Percentiles rank a stretch among this genome's conserved stretches.
These are phyloP conservation scores for Aspergillus novofumigatus DNA, from an alignment of 2,329 filamentous ascomycete species.

Conservation along the genomic window DNA sequence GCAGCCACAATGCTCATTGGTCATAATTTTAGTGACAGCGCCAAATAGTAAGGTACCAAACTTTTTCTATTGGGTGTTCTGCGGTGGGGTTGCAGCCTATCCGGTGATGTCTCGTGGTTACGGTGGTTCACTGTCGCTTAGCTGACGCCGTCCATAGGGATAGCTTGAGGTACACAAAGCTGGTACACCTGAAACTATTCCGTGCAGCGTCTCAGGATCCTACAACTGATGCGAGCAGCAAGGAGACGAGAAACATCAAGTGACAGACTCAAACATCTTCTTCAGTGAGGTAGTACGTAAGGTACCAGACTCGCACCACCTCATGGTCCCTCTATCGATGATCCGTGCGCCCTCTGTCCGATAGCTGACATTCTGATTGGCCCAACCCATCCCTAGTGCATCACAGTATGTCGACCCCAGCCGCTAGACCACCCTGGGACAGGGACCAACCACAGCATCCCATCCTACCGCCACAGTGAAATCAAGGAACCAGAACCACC, in stretches of 20 bases:
- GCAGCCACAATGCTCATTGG: not conserved
- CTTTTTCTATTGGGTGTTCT: not conserved
- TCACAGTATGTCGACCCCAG: not conserved
- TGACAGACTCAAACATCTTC: not conserved
- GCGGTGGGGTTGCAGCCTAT: not conserved
- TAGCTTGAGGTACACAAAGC: not conserved
- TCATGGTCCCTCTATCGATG: not conserved
- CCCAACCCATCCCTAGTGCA: not conserved
- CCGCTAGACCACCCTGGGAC: not conserved
- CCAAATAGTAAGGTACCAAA: not conserved
- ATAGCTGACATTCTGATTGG: not conserved
- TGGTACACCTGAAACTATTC: not conserved
- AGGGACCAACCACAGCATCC: not conserved
- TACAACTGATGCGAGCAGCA: not conserved
- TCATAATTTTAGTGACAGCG: not conserved
- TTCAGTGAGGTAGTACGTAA: not conserved
- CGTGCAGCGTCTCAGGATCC: not conserved
- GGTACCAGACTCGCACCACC: not conserved
- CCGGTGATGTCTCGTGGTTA: not conserved
- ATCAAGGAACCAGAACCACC: too few species aligned
- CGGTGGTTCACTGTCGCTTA: not conserved
- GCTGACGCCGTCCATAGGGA: not conserved
- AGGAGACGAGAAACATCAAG: not conserved
- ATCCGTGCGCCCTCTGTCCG: not conserved
- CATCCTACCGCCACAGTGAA: too few species aligned